Conservation (phyloP, 1,284 basidiomycete species). For the Ganoderma lucidum region DNA sequence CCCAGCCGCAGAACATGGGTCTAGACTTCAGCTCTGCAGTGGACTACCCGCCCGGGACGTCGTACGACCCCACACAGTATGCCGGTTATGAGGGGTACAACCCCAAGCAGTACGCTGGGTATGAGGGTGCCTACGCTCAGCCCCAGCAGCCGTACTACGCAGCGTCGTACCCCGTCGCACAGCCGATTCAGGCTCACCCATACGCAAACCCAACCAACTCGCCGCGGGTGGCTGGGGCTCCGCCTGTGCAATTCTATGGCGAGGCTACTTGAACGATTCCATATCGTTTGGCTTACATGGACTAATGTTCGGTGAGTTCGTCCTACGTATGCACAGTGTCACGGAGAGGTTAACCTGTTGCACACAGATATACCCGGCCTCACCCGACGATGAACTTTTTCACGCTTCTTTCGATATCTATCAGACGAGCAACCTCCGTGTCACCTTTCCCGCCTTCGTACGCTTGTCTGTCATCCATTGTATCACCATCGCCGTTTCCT, state of each 20-base stretch:
- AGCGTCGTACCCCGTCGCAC: conserved; percentile 9
- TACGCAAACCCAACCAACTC: conserved; percentile 43
- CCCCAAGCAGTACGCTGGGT: conserved; percentile 35
- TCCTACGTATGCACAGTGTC: neutral
- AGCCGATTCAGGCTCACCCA: conserved; percentile 34
- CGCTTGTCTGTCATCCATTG: conserved; percentile 21
- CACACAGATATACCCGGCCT: conserved; percentile 21
- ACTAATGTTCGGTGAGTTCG: conserved; percentile 19
- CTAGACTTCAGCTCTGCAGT: conserved; percentile 29
- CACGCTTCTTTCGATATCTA: conserved; percentile 19
- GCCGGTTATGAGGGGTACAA: conserved; percentile 25
- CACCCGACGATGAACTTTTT: conserved; percentile 1
- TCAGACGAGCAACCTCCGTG: conserved; percentile 24
- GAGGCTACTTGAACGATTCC: conserved; percentile 27
- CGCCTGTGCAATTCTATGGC: conserved; percentile 30
- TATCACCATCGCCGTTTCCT: conserved; percentile 14
- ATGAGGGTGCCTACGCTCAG: conserved; percentile 28
- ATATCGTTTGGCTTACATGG: neutral
- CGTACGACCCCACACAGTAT: conserved; percentile 33
- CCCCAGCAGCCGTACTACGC: conserved; percentile 26
- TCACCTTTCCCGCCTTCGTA: conserved; percentile 6
- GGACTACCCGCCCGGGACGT: conserved; percentile 41
- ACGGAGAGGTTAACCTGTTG: neutral
- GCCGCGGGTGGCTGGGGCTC: conserved; percentile 28
- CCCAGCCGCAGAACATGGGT: conserved; percentile 27